Evolutionary conservation across 1,284 basidiomycete genomes (phyloP), one percentile per base, ranked within the genome.

Genomic region (Phenoliferia sp.): DNA sequence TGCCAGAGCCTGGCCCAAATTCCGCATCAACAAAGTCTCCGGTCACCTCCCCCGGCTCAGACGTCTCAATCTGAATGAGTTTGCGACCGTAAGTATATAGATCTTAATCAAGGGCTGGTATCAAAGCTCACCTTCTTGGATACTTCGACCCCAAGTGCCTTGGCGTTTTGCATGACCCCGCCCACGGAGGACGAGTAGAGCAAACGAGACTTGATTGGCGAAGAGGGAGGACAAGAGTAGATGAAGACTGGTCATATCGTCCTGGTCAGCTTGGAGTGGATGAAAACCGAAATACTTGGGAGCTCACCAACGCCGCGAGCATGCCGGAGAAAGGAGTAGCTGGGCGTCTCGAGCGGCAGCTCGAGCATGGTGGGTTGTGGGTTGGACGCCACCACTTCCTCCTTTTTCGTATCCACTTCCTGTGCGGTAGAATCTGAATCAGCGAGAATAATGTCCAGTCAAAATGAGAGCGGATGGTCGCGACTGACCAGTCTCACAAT

Each of bases 141-240:
- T 81, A 83, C 57, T 78, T 79, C 50, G 76, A 81, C 28, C 75
- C 82, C 67, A 74, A 79, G 59, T 22, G 88, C 77, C 16, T 86
- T 85, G 50, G 85, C 85, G 33, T 83, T 79, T 63, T 83, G 81
- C 73, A 85, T 87, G 19, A 88, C 82, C 28, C 84, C 79, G 12
- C 83, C 75, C 5, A 85, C 84, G 17, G 86, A 87, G 1, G 88
- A 88, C 0, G 90, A 90, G 79, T 93, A 94, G 48, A 94, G 77
- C 90, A 95, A 92, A 62, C 92, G 85, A 71, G 87, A 83, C 76
- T 90, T 90, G 79, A 94, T 84, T 1, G 90, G 88, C 1, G 89
- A 91, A 16, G 80, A 77, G 1, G 87, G 84, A 0, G 92, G 92
- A 78, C 92, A 94, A 39, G 88, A 89, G 80, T 95, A 95, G 68